Evolutionary conservation across 805 yeast species (phyloP).

Genomic region (Nakazawaea ernobii): DNA sequence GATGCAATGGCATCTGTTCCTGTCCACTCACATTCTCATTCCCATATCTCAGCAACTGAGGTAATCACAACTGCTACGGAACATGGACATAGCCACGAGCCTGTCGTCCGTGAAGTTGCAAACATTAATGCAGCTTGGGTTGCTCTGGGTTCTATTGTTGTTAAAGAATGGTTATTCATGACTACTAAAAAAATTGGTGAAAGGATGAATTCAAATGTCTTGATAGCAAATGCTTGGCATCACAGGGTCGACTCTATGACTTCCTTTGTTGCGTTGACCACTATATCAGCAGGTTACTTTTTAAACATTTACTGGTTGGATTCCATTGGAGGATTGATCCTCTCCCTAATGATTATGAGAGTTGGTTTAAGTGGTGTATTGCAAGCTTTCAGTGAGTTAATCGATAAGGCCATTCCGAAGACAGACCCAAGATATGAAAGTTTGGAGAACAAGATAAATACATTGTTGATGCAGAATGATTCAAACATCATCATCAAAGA

Average conservation of each 20-base stretch:
- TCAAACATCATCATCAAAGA: conserved; percentile 28
- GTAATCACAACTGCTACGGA: conserved; percentile 11
- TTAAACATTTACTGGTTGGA: conserved; percentile 80
- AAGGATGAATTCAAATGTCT: conserved; percentile 75
- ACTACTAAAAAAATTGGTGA: conserved; percentile 80
- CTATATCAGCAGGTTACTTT: conserved; percentile 81
- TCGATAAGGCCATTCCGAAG: conserved; percentile 62
- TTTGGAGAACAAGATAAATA: conserved; percentile 30
- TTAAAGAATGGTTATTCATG: conserved; percentile 84
- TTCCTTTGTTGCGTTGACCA: conserved; percentile 81
- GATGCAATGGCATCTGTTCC: conserved; percentile 45
- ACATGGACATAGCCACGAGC: conserved; percentile 25
- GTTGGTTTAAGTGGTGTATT: conserved; percentile 79
- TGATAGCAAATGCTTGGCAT: conserved; percentile 98
- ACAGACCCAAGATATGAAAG: conserved; percentile 43
- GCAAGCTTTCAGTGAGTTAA: conserved; percentile 65
- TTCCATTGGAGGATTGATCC: conserved; percentile 86
- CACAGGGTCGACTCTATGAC: conserved; percentile 94
- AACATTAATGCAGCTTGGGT: conserved; percentile 94
- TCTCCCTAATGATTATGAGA: conserved; percentile 71
- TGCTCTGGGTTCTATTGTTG: conserved; percentile 80
- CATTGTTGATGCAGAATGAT: conserved; percentile 26
- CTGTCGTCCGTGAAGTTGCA: conserved; percentile 32
- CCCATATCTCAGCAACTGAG: conserved; percentile 25
- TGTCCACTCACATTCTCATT: conserved; percentile 51